Conservation (phyloP, 805 yeast species). For the Pichia eremophila region DNA sequence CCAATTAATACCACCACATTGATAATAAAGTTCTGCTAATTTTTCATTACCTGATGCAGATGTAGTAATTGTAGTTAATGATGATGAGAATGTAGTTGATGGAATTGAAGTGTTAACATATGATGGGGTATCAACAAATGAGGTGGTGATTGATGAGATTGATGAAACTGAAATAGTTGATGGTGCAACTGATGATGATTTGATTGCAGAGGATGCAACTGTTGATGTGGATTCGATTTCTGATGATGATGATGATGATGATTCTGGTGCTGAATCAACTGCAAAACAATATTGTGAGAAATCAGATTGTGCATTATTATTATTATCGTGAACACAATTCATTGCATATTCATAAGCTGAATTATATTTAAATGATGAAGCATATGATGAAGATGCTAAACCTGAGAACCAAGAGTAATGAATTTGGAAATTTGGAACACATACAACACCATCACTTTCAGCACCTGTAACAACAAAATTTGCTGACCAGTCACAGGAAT, state of each 20-base stretch:
- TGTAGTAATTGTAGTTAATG: constrained; percentile 1
- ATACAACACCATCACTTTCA: constrained; percentile 7
- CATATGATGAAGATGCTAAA: constrained; percentile 7
- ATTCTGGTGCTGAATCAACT: not conserved
- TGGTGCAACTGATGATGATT: constrained; percentile 1
- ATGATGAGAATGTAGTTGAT: constrained; percentile 2
- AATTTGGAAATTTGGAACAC: constrained; percentile 23
- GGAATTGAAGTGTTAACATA: not conserved
- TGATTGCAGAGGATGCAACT: not conserved
- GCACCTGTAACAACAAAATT: constrained; percentile 19
- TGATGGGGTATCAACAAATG: not conserved
- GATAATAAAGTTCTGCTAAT: constrained; percentile 12
- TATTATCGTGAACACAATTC: constrained; percentile 21
- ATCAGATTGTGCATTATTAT: constrained; percentile 21
- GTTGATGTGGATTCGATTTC: too few species aligned
- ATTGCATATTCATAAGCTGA: constrained; percentile 19
- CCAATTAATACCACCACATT: constrained; percentile 20
- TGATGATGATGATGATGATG: not conserved
- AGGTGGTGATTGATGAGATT: not conserved
- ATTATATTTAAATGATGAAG: constrained; percentile 10
- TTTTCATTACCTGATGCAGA: constrained; percentile 3
- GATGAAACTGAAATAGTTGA: not conserved
- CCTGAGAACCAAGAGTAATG: constrained; percentile 26
- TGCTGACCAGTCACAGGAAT: constrained; percentile 22
- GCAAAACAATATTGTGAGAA: constrained; percentile 18